Conservation (phyloP, 2,329 filamentous ascomycete genomes). For the Incumbomyces delicatus region DNA sequence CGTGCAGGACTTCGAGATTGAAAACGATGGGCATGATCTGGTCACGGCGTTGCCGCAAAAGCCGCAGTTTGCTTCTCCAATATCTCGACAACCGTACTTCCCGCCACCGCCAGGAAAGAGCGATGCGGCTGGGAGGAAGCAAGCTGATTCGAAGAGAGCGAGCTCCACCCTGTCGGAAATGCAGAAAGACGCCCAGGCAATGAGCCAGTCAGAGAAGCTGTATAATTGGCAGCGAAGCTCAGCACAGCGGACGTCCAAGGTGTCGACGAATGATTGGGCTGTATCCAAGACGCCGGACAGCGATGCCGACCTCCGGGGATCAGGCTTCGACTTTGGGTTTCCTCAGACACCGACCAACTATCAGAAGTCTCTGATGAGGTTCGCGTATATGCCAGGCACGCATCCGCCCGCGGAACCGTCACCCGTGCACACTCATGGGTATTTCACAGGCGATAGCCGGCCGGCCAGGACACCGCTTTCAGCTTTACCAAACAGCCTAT, state of each 20-base stretch:
- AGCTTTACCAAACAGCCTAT: slow-evolving; percentile 17
- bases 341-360: slow-evolving; percentile 75
- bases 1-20: slow-evolving; percentile 48
- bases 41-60: slow-evolving; percentile 67
- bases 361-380: slow-evolving; percentile 82
- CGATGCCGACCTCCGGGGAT: slow-evolving; percentile 5
- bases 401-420: slow-evolving; percentile 3
- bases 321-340: slow-evolving; percentile 64
- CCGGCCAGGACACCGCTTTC: neutral
- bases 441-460: neutral
- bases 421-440: neutral
- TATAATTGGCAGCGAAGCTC: slow-evolving; percentile 1
- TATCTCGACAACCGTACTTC: slow-evolving; percentile 5
- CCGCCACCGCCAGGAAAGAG: slow-evolving; percentile 5
- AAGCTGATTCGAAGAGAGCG: neutral
- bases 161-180: slow-evolving; percentile 4
- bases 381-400: slow-evolving; percentile 59
- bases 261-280: slow-evolving; percentile 1
- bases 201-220: slow-evolving; percentile 2
- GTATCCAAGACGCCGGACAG: neutral
- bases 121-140: neutral
- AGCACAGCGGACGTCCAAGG: neutral
- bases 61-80: slow-evolving; percentile 13
- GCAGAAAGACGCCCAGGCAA: slow-evolving; percentile 4
- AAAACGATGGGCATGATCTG: slow-evolving; percentile 72